Evolutionary conservation across 1,284 basidiomycete genomes (phyloP), one percentile per base, ranked within the genome.

Genomic region (Wolfiporia cocos): DNA sequence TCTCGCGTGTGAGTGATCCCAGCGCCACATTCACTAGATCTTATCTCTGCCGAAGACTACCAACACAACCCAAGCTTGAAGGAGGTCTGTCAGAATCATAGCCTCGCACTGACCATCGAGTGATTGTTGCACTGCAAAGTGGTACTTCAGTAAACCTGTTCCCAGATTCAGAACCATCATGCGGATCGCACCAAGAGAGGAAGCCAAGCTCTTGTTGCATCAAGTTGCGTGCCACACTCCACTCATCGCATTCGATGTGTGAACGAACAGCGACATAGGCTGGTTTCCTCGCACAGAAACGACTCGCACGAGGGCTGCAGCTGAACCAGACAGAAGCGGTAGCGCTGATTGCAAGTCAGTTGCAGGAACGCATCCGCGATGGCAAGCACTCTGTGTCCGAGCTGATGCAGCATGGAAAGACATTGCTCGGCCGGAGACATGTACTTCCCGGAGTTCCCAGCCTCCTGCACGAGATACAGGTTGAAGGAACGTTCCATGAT

Each of bases 281-380:
- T 20, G 93, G 93, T 15, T 79, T 76, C 45, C 77, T 99, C 6
- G 93, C 96, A 2, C 95, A 99, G 67, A 87, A 92, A 55, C 86
- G 96, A 19, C 81, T 99, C 7, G 94, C 95, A 4, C 77, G 95
- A 18, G 96, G 95, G 7, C 62, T 95, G 23, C 73, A 76, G 31
- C 76, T 99, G 39, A 99, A 98, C 66, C 69, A 81, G 49, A 77
- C 87, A 7, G 96, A 99, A 66, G 85, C 92, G 0, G 81, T 85
- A 11, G 93, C 92, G 1, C 77, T 99, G 22, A 92, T 99, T 52
- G 85, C 91, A 1, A 80, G 78, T 15, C 91, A 94, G 52, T 76
- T 99, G 3, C 95, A 98, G 47, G 96, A 98, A 63, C 79, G 82
- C 37, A 95, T 96, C 53, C 76, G 95, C n/a, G 94, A 98, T 85